A percentile compares a stretch with the other conserved stretches of the same genome.
Conservation (phyloP, 2,329 filamentous ascomycete species). For the Metarhizium brunneum region DNA sequence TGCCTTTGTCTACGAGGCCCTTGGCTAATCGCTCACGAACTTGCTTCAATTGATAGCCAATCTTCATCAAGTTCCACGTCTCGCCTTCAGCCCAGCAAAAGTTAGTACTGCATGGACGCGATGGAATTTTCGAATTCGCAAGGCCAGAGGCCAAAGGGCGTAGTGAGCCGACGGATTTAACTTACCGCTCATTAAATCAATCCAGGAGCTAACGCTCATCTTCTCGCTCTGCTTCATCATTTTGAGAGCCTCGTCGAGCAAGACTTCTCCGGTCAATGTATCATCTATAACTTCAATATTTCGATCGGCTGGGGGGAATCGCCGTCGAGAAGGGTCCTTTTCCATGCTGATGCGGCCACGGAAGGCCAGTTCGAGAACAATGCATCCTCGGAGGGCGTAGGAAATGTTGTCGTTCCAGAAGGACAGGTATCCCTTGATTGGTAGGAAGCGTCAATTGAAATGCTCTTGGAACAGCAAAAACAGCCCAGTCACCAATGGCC, state of each 20-base stretch:
- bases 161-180: neutral
- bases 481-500: neutral
- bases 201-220: conserved; percentile 99
- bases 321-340: conserved; percentile 83
- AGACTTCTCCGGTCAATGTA: conserved; percentile 89
- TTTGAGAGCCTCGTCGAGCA: conserved; percentile 95
- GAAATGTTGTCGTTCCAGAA: conserved; percentile 99
- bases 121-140: neutral
- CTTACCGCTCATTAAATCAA: conserved; percentile 96
- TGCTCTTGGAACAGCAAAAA: neutral
- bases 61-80: conserved; percentile 99
- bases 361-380: conserved; percentile 95
- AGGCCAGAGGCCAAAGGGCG: neutral
- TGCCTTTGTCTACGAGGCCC: conserved; percentile 96
- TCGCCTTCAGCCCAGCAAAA: conserved; percentile 54
- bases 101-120: neutral
- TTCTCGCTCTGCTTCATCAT: conserved; percentile 99
- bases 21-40: conserved; percentile 96
- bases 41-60: conserved; percentile 98
- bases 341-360: conserved; percentile 97
- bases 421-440: conserved; percentile 77
- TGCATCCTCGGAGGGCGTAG: conserved; percentile 93
- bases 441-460: neutral
- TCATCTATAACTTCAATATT: conserved; percentile 97
- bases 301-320: conserved; percentile 86